Conservation (phyloP, 345 rosid genomes). For the Pistacia vera region DNA sequence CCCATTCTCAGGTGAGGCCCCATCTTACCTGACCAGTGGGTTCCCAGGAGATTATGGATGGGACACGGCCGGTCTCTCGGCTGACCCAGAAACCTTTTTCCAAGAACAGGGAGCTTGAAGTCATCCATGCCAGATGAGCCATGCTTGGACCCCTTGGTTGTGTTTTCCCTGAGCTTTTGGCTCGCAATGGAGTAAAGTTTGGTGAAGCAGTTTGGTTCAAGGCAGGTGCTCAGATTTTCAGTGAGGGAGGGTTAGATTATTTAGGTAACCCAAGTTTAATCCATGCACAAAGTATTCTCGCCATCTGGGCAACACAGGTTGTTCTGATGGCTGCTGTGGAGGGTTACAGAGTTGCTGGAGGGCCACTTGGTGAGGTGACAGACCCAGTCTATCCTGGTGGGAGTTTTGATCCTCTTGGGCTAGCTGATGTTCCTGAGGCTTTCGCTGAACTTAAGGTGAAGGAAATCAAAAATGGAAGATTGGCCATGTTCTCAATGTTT, state of each 20-base stretch:
- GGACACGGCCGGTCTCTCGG: constrained; percentile 38
- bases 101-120: constrained; percentile 22
- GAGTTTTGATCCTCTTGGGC: constrained; percentile 15
- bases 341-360: constrained; percentile 19
- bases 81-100: constrained; percentile 33
- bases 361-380: constrained; percentile 14
- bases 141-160: constrained; percentile 22
- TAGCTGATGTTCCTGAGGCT: constrained; percentile 20
- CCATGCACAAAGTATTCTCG: constrained; percentile 14
- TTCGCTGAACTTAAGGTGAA: constrained; percentile 23
- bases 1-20: constrained; percentile 32
- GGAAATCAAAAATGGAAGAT: constrained; percentile 15
- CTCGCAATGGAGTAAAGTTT: constrained; percentile 19
- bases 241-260: constrained; percentile 18
- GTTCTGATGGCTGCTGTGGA: constrained; percentile 21
- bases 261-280: constrained; percentile 18
- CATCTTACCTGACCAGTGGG: constrained; percentile 29
- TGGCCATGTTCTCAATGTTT: constrained; percentile 22
- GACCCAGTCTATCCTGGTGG: constrained; percentile 2
- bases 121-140: constrained; percentile 21
- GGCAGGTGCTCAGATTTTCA: constrained; percentile 16
- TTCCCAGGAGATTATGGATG: constrained; percentile 36
- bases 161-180: constrained; percentile 18
- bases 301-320: constrained; percentile 15
- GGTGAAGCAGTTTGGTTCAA: constrained; percentile 24